Evolutionary conservation across 176 grass and related monocot genomes (phyloP).

Genomic region (Raddia distichophylla): DNA sequence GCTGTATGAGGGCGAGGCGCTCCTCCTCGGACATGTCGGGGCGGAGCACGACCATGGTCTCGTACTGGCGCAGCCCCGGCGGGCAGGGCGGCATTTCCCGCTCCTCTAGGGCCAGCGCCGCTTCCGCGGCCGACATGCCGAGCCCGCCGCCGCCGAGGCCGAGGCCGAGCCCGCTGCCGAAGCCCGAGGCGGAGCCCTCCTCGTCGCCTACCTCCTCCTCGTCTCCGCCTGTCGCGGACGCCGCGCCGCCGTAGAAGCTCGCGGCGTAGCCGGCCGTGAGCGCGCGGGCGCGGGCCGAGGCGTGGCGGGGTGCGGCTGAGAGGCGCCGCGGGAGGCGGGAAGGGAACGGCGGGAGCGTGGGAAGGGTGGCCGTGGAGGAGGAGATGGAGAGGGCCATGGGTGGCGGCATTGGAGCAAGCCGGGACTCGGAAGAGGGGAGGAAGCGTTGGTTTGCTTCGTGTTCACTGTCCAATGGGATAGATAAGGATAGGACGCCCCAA

Average conservation of each 20-base stretch:
- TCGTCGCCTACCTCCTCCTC: constrained; percentile 49
- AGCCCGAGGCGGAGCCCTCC: constrained; percentile 31
- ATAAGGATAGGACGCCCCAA: constrained; percentile 29
- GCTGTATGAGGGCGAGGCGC: constrained; percentile 89
- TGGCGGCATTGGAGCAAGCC: constrained; percentile 43
- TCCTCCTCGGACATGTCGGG: constrained; percentile 98
- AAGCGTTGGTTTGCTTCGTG: neutral
- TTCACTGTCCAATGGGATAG: constrained; percentile 13
- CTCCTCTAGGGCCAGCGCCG: constrained; percentile 67
- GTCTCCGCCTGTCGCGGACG: constrained; percentile 40
- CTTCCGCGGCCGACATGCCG: constrained; percentile 60
- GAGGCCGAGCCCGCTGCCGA: constrained; percentile 14
- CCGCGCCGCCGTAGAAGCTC: constrained; percentile 53
- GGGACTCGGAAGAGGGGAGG: neutral
- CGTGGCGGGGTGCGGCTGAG: neutral
- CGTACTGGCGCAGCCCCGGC: constrained; percentile 85
- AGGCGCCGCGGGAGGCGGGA: neutral
- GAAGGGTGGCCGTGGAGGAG: neutral
- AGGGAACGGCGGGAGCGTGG: constrained; percentile 4
- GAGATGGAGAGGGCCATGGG: constrained; percentile 51
- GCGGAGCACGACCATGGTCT: constrained; percentile 86
- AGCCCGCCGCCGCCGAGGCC: constrained; percentile 48
- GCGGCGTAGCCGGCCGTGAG: constrained; percentile 55
- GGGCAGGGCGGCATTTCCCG: constrained; percentile 91
- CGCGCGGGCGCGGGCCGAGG: neutral